Percentiles rank a stretch among this genome's conserved stretches.
Conservation (phyloP, 805 yeast species). For the Zygosaccharomyces kombuchaensis region DNA sequence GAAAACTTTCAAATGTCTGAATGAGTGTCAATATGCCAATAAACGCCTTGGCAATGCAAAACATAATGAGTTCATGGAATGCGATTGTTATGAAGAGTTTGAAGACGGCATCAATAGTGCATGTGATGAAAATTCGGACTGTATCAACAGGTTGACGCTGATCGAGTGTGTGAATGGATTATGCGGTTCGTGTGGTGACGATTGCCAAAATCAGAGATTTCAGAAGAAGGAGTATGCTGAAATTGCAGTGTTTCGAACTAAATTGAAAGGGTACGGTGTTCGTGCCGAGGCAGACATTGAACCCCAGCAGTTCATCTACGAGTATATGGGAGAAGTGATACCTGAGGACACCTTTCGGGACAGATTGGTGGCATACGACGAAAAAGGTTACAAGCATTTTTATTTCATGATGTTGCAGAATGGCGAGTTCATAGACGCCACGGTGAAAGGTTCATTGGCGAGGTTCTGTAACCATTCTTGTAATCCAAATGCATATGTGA, state of each 20-base stretch:
- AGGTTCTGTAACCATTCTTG: constrained; percentile 95
- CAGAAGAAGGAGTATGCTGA: constrained; percentile 69
- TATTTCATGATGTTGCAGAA: constrained; percentile 94
- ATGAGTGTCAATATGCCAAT: constrained; percentile 57
- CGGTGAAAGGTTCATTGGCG: constrained; percentile 80
- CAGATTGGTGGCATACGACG: constrained; percentile 72
- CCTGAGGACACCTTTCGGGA: constrained; percentile 70
- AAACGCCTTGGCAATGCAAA: constrained; percentile 65
- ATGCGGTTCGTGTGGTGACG: constrained; percentile 63
- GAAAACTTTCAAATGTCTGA: constrained; percentile 50
- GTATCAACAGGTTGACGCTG: constrained; percentile 88
- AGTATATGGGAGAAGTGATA: constrained; percentile 91
- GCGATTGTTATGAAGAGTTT: constrained; percentile 70
- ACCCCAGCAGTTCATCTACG: constrained; percentile 74
- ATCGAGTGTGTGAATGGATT: constrained; percentile 80
- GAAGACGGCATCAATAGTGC: constrained; percentile 51
- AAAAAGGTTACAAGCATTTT: constrained; percentile 67
- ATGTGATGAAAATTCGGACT: constrained; percentile 80
- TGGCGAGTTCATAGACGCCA: constrained; percentile 93
- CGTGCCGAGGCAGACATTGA: constrained; percentile 59
- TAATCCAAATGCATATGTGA: constrained; percentile 89
- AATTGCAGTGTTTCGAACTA: constrained; percentile 80
- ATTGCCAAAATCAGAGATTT: constrained; percentile 85
- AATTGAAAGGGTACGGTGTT: constrained; percentile 84
- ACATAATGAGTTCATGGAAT: constrained; percentile 72